Conservation (phyloP, 2,329 filamentous ascomycete species). For the Xylariaceae sp. region DNA sequence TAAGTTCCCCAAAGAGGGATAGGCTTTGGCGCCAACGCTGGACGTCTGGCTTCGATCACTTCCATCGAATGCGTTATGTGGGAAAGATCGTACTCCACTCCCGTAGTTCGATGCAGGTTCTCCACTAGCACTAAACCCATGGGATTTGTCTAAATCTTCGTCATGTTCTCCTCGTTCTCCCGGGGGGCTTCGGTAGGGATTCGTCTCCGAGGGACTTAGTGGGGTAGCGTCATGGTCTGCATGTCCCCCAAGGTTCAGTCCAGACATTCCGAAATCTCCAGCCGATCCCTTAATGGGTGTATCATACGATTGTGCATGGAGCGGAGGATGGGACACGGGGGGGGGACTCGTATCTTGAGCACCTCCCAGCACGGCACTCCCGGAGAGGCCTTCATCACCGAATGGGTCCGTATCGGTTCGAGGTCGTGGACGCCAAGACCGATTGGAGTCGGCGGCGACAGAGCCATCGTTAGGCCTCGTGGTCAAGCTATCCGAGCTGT, state of each 20-base stretch:
- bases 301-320: constrained; percentile 54
- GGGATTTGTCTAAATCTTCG: constrained; percentile 56
- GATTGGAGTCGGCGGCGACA: constrained; percentile 47
- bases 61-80: constrained; percentile 63
- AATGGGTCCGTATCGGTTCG: constrained; percentile 80
- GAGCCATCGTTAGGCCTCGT: constrained; percentile 58
- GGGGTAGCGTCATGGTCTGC: constrained; percentile 70
- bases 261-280: constrained; percentile 68
- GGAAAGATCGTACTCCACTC: constrained; percentile 51
- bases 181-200: constrained; percentile 91
- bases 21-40: constrained; percentile 81
- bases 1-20: constrained; percentile 66
- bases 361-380: constrained; percentile 77
- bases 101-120: constrained; percentile 56
- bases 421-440: constrained; percentile 65
- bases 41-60: constrained; percentile 94
- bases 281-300: constrained; percentile 62
- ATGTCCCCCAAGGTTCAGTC: constrained; percentile 63
- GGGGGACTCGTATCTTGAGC: constrained; percentile 71
- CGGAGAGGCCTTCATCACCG: constrained; percentile 69
- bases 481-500: constrained; percentile 70
- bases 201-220: constrained; percentile 91
- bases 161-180: constrained; percentile 73
- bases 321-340: constrained; percentile 41
- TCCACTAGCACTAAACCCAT: constrained; percentile 60